Conservation (phyloP, 371 early-diverging fungal genomes). For the Circinella umbellata region DNA sequence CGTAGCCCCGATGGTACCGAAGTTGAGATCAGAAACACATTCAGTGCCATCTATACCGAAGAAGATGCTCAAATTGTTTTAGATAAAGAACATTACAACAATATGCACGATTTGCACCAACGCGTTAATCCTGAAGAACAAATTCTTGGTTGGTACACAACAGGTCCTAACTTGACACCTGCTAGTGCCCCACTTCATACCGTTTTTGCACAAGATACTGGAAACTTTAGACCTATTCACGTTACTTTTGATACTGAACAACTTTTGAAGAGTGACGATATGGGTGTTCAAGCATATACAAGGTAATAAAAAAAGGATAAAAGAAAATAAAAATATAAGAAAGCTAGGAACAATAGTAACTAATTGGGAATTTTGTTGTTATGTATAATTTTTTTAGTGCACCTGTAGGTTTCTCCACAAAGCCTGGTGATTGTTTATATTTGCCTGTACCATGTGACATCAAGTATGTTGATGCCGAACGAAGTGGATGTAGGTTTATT, state of each 20-base stretch:
- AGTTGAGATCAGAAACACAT: conserved; percentile 89
- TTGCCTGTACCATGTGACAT: conserved; percentile 87
- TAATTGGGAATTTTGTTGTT: too few relatives aligned
- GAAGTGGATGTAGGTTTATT: conserved; percentile 77
- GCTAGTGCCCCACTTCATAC: conserved; percentile 87
- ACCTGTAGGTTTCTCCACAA: conserved; percentile 72
- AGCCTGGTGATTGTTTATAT: conserved; percentile 82
- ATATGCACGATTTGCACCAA: conserved; percentile 87
- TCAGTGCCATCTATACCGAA: conserved; percentile 82
- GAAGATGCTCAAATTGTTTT: conserved; percentile 70
- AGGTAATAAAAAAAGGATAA: conserved; percentile 46
- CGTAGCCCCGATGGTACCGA: conserved; percentile 85
- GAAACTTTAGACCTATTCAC: conserved; percentile 85
- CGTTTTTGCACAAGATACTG: conserved; percentile 82
- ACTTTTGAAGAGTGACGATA: conserved; percentile 64
- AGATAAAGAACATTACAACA: conserved; percentile 89
- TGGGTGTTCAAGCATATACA: conserved; percentile 80
- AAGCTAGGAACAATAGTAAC: neutral
- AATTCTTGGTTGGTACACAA: conserved; percentile 94
- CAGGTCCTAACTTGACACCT: conserved; percentile 72
- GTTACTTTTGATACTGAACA: conserved; percentile 86
- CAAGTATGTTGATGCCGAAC: conserved; percentile 87
- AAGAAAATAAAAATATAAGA: too few relatives aligned
- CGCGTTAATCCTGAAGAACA: conserved; percentile 89
- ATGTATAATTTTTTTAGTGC: conserved; percentile 42